Evolutionary conservation across 257 asterid species (phyloP), one percentile per base, ranked within the genome.

Genomic region (Rehmannia glutinosa): DNA sequence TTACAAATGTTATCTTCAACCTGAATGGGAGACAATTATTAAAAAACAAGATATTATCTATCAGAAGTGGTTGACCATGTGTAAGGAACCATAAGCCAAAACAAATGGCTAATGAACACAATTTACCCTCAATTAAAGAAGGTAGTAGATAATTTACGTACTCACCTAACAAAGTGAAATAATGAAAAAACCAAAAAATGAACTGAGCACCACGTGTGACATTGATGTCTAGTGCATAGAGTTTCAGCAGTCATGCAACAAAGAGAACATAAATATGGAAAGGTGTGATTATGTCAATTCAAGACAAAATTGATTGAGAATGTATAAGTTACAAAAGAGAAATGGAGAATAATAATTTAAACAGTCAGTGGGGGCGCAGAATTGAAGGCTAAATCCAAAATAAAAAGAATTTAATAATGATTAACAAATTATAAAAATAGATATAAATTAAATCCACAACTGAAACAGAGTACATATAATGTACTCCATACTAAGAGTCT

Each of bases 1-100:
- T 86, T 86, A 41, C 89, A 86, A 39, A 86, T 86, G 70, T 64
- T 86, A 0, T 85, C 89, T 12, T 85, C 92, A 36, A 85, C 92
- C 92, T 83, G 75, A 54, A 70, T 53, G 13, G 38, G 23, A 66
- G 43, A 10, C 5, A 43, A 68, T 21, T 4, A 36, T 35, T 4
- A 8, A 0, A 20, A 24, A 51, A 21, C 8, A 4, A 5, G 33
- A 32, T 23, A 32, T 1, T 10, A 49, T n/a, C 3, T n/a, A 66
- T 9, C 6, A 13, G 13, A 49, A 36, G 6, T 16, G 5, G 8
- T n/a, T n/a, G n/a, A n/a, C n/a, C n/a, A n/a, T n/a, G n/a, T n/a
- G n/a, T n/a, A n/a, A n/a, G n/a, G 25, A 33, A 46, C 2, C 12
- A 8, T 46, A 9, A 50, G 3, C 43, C 23, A 17, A 17, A 17